Evolutionary conservation across 1,284 basidiomycete genomes (phyloP).

Genomic region (Moniliophthora roreri): DNA sequence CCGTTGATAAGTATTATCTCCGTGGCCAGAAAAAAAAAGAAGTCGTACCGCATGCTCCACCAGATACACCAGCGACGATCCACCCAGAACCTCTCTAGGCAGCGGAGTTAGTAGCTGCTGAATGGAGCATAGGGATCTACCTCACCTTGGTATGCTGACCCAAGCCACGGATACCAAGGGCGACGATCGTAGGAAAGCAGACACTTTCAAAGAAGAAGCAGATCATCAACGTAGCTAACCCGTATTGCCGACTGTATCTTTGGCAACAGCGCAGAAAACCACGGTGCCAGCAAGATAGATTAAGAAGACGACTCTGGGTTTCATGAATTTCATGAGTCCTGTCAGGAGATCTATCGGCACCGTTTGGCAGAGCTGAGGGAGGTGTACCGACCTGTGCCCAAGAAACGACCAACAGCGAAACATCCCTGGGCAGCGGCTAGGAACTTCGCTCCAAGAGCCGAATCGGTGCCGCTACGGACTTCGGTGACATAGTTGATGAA

Average conservation of each 20-base stretch:
- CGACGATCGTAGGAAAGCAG: constrained; percentile 36
- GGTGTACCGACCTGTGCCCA: constrained; percentile 24
- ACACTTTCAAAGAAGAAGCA: constrained; percentile 36
- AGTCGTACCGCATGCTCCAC: constrained; percentile 27
- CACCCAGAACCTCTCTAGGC: constrained; percentile 27
- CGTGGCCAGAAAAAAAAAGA: not conserved
- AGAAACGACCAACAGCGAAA: constrained; percentile 32
- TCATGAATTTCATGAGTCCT: constrained; percentile 29
- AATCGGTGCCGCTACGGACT: constrained; percentile 21
- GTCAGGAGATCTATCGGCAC: not conserved
- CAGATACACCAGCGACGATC: constrained; percentile 33
- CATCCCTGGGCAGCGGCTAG: constrained; percentile 33
- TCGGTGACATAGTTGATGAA: constrained; percentile 36
- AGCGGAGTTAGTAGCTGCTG: not conserved
- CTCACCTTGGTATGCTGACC: constrained; percentile 31
- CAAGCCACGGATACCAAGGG: constrained; percentile 31
- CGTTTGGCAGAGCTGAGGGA: too few relatives aligned
- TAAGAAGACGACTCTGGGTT: constrained; percentile 29
- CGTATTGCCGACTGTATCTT: constrained; percentile 27
- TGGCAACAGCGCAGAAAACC: constrained; percentile 28
- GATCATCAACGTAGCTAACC: constrained; percentile 31
- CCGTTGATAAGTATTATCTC: not conserved
- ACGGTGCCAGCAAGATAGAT: constrained; percentile 28
- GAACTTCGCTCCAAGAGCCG: constrained; percentile 28
- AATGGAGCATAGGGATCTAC: not conserved